Conservation (phyloP, 352 stramenopile species). For the Lagenidium giganteum region DNA sequence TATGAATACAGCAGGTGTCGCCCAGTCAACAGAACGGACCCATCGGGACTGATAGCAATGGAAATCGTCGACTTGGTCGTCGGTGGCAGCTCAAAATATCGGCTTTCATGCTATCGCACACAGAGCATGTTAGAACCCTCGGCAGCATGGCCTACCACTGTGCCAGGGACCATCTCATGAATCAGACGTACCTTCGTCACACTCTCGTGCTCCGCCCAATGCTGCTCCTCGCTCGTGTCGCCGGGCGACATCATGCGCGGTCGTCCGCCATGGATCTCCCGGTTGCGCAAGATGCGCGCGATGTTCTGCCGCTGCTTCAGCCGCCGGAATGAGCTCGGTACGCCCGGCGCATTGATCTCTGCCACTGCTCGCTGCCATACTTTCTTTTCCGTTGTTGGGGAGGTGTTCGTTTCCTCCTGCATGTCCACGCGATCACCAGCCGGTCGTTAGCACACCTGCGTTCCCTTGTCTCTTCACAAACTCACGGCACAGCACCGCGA, state of each 20-base stretch:
- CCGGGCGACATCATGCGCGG: constrained; percentile 37
- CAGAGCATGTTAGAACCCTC: background rate
- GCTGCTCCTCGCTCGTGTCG: constrained; percentile 56
- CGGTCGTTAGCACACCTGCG: too few relatives aligned
- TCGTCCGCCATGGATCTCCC: constrained; percentile 42
- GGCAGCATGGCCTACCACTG: background rate
- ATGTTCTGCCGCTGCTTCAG: constrained; percentile 68
- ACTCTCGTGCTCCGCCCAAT: constrained; percentile 78
- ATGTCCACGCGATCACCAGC: constrained; percentile 78
- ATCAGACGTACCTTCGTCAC: constrained; percentile 48
- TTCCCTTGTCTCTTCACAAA: too few relatives aligned
- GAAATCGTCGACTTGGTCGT: constrained; percentile 88
- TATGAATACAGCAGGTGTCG: background rate
- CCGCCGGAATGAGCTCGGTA: constrained; percentile 71
- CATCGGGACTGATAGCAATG: constrained; percentile 83
- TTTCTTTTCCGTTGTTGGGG: too few relatives aligned
- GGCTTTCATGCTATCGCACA: constrained; percentile 61
- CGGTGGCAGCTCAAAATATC: constrained; percentile 79
- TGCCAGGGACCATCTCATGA: background rate
- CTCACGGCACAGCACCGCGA: too few relatives aligned
- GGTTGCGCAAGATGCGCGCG: constrained; percentile 46
- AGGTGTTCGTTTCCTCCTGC: too few relatives aligned
- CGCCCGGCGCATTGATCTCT: constrained; percentile 62
- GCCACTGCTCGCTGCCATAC: constrained; percentile 70
- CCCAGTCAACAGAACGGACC: constrained; percentile 23